Evolutionary conservation across 306 rosid genomes (phyloP).

Genomic region (Styphnolobium japonicum): DNA sequence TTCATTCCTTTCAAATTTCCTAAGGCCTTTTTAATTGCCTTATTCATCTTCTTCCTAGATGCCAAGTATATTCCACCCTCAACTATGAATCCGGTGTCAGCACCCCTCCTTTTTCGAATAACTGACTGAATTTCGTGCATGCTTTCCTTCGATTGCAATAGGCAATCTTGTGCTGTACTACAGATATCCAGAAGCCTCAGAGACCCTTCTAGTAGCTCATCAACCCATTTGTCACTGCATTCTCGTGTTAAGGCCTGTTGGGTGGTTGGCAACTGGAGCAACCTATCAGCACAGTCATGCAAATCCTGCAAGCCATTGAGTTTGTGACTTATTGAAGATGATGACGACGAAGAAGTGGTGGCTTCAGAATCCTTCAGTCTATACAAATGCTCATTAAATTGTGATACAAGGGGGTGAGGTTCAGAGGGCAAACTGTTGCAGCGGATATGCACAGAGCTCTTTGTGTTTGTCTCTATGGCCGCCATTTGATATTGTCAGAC

Average conservation of each 20-base stretch:
- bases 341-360: not conserved
- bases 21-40: not conserved
- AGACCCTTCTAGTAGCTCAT: constrained; percentile 13
- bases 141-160: constrained; percentile 2
- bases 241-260: constrained; percentile 14
- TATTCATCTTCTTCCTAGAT: constrained; percentile 18
- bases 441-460: constrained; percentile 13
- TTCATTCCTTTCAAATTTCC: not conserved
- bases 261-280: constrained; percentile 17
- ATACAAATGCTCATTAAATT: constrained; percentile 10
- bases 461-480: not conserved
- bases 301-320: constrained; percentile 20
- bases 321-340: constrained; percentile 8
- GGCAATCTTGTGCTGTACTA: not conserved
- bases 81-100: not conserved
- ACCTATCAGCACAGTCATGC: not conserved
- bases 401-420: constrained; percentile 9
- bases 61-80: constrained; percentile 17
- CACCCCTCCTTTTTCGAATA: not conserved
- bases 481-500: constrained; percentile 22
- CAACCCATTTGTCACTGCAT: not conserved
- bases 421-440: constrained; percentile 26
- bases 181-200: constrained; percentile 28
- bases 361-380: constrained; percentile 12
- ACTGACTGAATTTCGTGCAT: constrained; percentile 7